A percentile compares a stretch with the other conserved stretches of the same genome.
These are phyloP conservation scores for Cryomyces antarcticus DNA, from an alignment of 495 filamentous ascomycete species.

Conservation along the genomic window DNA sequence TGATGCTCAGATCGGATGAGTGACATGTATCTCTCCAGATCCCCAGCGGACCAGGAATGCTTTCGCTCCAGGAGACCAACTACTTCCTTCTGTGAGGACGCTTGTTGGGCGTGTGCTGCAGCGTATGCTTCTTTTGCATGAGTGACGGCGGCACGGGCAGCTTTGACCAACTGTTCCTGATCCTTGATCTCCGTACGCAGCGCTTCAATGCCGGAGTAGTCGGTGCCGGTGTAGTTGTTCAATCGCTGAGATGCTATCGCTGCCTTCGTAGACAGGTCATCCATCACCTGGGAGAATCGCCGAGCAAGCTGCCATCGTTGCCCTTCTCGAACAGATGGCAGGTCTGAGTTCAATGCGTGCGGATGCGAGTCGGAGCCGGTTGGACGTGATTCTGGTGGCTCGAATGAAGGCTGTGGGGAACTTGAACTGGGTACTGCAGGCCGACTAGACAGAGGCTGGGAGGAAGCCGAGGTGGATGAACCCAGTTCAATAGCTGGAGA, in stretches of 20 bases:
- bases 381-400: not conserved
- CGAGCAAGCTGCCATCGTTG: conserved; percentile 53
- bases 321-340: conserved; percentile 61
- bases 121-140: conserved; percentile 57
- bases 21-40: conserved; percentile 86
- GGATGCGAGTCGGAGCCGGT: not conserved
- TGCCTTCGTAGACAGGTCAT: conserved; percentile 65
- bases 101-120: conserved; percentile 53
- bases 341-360: conserved; percentile 19
- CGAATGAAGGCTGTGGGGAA: too few relatives aligned
- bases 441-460: too few relatives aligned
- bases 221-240: conserved; percentile 69
- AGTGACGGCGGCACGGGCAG: conserved; percentile 43
- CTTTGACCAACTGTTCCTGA: conserved; percentile 45
- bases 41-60: conserved; percentile 66
- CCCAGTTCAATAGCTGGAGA: too few relatives aligned
- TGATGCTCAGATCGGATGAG: conserved; percentile 84
- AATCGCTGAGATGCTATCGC: conserved; percentile 70
- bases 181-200: conserved; percentile 54
- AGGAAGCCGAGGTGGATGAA: too few relatives aligned
- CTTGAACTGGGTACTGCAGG: too few relatives aligned
- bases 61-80: conserved; percentile 86
- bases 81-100: conserved; percentile 82
- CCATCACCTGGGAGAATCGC: conserved; percentile 62
- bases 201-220: conserved; percentile 75